Base-by-base conservation (phyloP, 306 rosid genomes). In the Dalbergia cochinchinensis region DNA sequence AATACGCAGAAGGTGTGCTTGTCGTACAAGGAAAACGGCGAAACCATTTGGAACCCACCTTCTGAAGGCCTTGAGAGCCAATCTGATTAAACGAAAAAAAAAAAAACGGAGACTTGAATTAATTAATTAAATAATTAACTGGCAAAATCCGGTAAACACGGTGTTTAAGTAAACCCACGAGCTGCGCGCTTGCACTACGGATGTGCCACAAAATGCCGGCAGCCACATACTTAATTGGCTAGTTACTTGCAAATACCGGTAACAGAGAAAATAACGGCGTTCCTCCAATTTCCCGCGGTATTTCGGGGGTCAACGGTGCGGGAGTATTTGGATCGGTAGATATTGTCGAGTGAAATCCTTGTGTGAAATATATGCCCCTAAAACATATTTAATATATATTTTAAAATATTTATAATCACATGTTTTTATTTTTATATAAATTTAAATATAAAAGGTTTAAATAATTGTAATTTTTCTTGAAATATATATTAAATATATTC, bases 91-190 rank as follows among this genome's bases (percentile, higher is more conserved):
- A 53, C n/a, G n/a, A n/a, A n/a, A n/a, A n/a, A n/a, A n/a, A 22
- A 22, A 22, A 1, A 22, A 1, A 22, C 1, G 45, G 19, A 18
- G 47, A 59, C 14, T 63, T 7, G 5, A 19, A 37, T 45, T 34
- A 4, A 11, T 9, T 60, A 50, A 69, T 53, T 45, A 34, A 78
- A 41, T 74, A 70, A 73, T 80, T 76, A 80, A 90, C 94, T 90
- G 89, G 92, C 92, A 88, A 83, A 77, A 59, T 75, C 90, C 93
- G 81, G 92, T 88, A 90, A 85, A 91, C 81, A 71, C 85, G 98
- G 88, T 12, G 16, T 41, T 69, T 85, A 69, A 54, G 74, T 75
- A 76, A 80, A 79, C 85, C 47, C 77, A 69, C 78, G 75, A 53
- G 80, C 69, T 74, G 80, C 85, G 83, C 72, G 80, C 83, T 73